phyloP scores from a whole-genome alignment of 169 alveolate genomes.

The Babesia divergens region DNA sequence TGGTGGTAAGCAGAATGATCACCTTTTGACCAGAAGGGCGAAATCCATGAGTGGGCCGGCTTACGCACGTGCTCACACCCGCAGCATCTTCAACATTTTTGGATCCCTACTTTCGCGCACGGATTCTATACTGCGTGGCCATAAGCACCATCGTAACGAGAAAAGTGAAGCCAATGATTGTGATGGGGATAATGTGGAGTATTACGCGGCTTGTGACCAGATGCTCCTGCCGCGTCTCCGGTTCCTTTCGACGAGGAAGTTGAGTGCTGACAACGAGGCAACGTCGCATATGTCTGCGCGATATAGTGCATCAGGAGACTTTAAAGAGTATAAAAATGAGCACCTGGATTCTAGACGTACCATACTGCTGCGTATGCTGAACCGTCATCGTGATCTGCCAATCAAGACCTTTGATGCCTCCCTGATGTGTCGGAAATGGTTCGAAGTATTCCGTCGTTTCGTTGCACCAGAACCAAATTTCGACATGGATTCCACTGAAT shows the following conservation, averaged over 20 bases:
- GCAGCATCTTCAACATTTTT: not conserved
- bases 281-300: not conserved
- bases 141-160: not conserved
- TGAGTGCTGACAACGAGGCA: not conserved
- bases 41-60: not conserved
- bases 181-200: not conserved
- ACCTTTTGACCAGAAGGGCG: not conserved
- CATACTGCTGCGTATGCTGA: not conserved
- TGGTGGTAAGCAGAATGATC: conserved; percentile 1
- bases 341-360: not conserved
- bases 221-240: not conserved
- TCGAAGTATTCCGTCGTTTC: not conserved
- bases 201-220: not conserved
- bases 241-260: not conserved
- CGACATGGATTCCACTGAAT: conserved; percentile 8
- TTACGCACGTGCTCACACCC: not conserved
- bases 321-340: not conserved
- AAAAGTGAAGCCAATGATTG: not conserved
- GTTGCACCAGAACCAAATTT: conserved; percentile 7
- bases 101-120: not conserved
- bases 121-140: not conserved
- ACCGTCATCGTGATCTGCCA: conserved; percentile 17
- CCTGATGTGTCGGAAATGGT: not conserved
- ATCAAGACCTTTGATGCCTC: not conserved
- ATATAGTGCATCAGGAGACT: not conserved